phyloP scores from a whole-genome alignment of 495 filamentous ascomycete species.

The Friedmanniomyces simplex region DNA sequence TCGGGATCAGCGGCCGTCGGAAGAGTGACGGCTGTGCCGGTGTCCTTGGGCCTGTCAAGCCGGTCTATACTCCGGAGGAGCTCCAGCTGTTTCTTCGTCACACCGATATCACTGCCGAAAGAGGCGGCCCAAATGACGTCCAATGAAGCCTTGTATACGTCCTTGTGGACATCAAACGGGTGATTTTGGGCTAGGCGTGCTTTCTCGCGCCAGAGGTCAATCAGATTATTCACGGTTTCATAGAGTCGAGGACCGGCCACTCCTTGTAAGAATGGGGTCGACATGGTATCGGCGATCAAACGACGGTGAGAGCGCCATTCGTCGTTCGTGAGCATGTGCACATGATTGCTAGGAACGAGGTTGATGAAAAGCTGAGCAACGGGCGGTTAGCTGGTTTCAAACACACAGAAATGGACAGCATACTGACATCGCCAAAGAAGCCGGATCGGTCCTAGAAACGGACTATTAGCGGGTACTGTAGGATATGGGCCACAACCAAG shows the following conservation, averaged over 20 bases:
- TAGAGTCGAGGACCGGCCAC: conserved; percentile 6
- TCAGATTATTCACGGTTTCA: neutral
- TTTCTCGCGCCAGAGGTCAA: conserved; percentile 10
- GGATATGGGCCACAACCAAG: no score
- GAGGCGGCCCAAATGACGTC: conserved; percentile 7
- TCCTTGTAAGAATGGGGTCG: neutral
- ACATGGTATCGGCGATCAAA: conserved; percentile 8
- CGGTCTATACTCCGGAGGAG: neutral
- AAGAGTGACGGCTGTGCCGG: neutral
- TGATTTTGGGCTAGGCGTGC: neutral
- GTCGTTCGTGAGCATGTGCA: conserved; percentile 8
- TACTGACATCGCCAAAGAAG: conserved; percentile 8
- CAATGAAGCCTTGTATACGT: neutral
- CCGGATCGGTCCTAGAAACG: conserved; percentile 2
- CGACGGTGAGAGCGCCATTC: neutral
- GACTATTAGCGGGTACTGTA: neutral
- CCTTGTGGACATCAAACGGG: neutral
- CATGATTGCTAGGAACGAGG: neutral
- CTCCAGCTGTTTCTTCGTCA: neutral
- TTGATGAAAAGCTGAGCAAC: neutral
- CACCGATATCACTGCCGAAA: conserved; percentile 3
- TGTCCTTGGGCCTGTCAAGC: neutral
- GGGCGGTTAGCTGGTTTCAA: neutral
- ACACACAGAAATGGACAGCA: neutral
- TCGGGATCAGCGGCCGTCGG: neutral